Conservation (phyloP, 108 stramenopile genomes). For the Skeletonema grethae region DNA sequence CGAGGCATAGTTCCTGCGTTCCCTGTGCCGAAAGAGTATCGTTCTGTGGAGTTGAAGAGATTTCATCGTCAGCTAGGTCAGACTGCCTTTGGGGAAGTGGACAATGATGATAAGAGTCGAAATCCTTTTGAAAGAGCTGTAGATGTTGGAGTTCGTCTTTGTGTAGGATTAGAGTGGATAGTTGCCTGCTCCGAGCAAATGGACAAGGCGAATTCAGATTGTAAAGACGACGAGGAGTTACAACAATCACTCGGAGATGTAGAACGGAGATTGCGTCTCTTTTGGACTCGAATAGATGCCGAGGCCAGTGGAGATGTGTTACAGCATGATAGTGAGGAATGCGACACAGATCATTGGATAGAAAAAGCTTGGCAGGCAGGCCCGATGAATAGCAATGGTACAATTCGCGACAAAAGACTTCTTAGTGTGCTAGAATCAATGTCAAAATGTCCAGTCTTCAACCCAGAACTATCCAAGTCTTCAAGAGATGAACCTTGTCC, state of each 20-base stretch:
- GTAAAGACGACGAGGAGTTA: not conserved
- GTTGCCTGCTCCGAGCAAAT: not conserved
- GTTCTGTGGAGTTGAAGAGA: slow-evolving; percentile 46
- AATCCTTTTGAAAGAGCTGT: slow-evolving; percentile 56
- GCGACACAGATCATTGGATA: slow-evolving; percentile 27
- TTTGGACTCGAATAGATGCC: slow-evolving; percentile 59
- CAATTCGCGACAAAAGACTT: slow-evolving; percentile 16
- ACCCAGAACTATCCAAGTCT: slow-evolving; percentile 47
- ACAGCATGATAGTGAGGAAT: not conserved
- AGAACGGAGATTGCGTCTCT: slow-evolving; percentile 48
- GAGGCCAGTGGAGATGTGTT: slow-evolving; percentile 18
- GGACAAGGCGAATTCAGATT: not conserved
- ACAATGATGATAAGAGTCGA: slow-evolving; percentile 4
- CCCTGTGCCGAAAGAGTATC: slow-evolving; percentile 39
- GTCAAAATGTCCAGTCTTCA: slow-evolving; percentile 64
- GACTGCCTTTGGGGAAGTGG: not conserved
- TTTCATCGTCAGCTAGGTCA: slow-evolving; percentile 46
- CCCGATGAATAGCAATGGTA: slow-evolving; percentile 51
- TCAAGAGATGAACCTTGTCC: slow-evolving; percentile 42
- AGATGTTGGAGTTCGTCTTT: slow-evolving; percentile 62
- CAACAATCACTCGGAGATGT: slow-evolving; percentile 24
- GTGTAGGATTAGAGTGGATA: slow-evolving; percentile 61
- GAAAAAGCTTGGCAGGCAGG: slow-evolving; percentile 57
- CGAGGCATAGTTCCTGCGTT: slow-evolving; percentile 37
- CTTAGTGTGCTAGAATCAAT: slow-evolving; percentile 34